Percentiles rank a stretch among this genome's conserved stretches.
Evolutionary conservation across 257 asterid species (phyloP).

Genomic region (Nicotiana otophora): DNA sequence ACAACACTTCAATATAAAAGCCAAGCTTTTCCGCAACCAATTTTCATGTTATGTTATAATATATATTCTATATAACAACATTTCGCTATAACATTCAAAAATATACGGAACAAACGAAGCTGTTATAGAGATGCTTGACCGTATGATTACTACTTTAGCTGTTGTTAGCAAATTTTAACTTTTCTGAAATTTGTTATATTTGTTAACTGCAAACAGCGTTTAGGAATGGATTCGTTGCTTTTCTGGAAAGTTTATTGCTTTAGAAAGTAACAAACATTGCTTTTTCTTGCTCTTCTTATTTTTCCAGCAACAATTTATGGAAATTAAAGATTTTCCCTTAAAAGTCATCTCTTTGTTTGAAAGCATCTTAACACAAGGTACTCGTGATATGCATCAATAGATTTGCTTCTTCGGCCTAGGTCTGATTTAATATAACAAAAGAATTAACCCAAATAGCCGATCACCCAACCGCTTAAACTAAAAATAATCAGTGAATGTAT

Average conservation of each 20-base stretch:
- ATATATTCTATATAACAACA: no score
- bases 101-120: no score
- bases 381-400: background rate
- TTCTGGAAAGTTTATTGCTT: background rate
- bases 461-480: no score
- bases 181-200: background rate
- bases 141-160: background rate
- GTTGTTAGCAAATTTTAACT: background rate
- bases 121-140: no score
- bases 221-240: background rate
- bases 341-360: background rate
- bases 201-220: background rate
- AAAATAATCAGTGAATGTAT: no score
- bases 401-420: background rate
- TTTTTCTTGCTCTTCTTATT: background rate
- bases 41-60: no score
- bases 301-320: background rate
- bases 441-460: no score
- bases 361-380: background rate
- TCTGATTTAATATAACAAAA: background rate
- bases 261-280: background rate
- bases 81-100: no score
- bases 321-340: background rate
- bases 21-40: no score
- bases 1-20: no score